Evolutionary conservation across 2,329 filamentous ascomycete genomes (phyloP), one percentile per base, ranked within the genome.

Genomic region (Orbilia javanica): DNA sequence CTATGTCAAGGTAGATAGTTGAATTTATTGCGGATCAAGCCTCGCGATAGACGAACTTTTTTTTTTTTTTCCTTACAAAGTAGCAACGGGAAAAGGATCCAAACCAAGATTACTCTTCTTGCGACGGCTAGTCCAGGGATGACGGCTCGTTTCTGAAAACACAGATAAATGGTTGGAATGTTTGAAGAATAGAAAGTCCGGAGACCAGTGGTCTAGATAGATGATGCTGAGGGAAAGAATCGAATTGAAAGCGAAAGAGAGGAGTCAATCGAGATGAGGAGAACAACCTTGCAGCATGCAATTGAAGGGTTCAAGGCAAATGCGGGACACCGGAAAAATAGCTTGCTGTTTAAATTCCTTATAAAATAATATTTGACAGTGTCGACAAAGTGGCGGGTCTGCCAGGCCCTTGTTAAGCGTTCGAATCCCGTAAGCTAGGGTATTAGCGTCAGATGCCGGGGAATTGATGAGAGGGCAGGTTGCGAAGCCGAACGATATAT

Each of bases 281-380:
- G 68, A 69, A 36, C 65, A 76, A 66, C 72, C 72, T 69, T 64
- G 62, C 29, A 66, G 67, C 36, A 60, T 62, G 42, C 50, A 66
- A 60, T 57, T 57, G 66, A 60, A 68, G 72, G 64, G 48, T 60
- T 73, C 69, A 60, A 66, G 69, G 62, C 57, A 73, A 73, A 77
- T 71, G 73, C 60, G 73, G 67, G 73, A 70, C 66, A 77, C 73
- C 73, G 73, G 73, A 77, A 77, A 77, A 77, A 77, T 77, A 65
- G 66, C 73, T 71, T 70, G 46, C 64, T 44, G 34, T 57, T 55
- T 68, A 65, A 64, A 64, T 70, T 71, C 66, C 46, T 46, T 65
- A 70, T 71, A 64, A 52, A 50, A 65, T 48, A 44, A n/a, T 67
- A 48, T 57, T 50, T 70, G 72, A 69, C 57, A 39, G 48, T 77